These are phyloP conservation scores for Nicotiana rustica DNA, from an alignment of 305 asterid species.

Conservation along the genomic window DNA sequence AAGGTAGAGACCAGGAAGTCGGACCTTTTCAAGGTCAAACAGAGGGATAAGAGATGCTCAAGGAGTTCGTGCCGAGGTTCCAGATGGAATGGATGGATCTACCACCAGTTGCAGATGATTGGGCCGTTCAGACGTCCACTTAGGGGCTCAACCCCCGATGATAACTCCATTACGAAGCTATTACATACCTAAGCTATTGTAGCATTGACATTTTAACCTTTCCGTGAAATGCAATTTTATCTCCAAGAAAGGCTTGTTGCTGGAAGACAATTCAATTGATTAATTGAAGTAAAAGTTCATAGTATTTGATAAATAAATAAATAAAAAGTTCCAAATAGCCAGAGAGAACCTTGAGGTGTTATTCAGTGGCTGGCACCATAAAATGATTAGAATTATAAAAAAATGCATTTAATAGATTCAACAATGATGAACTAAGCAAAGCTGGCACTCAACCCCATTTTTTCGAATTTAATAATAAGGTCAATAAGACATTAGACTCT, in stretches of 20 bases:
- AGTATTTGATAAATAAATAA: not conserved
- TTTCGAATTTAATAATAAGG: not conserved
- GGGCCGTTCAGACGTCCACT: no score
- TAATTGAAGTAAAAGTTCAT: not conserved
- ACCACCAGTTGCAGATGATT: no score
- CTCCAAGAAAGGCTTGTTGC: not conserved
- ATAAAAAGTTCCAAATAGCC: not conserved
- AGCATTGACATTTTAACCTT: not conserved
- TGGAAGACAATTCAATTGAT: constrained; percentile 5
- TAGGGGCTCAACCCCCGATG: no score
- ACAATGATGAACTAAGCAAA: not conserved
- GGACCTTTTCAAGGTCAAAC: no score
- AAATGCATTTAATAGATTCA: not conserved
- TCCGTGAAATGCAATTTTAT: not conserved
- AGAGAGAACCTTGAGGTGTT: not conserved
- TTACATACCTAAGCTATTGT: not conserved
- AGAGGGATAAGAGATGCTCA: no score
- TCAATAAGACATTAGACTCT: not conserved
- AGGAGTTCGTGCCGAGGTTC: no score
- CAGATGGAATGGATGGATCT: no score
- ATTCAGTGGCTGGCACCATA: not conserved
- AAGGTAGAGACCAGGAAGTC: no score
- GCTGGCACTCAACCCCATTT: constrained; percentile 19
- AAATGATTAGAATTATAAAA: not conserved
- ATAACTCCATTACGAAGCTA: not conserved